Percentiles rank a stretch among this genome's conserved stretches.
Evolutionary conservation across 768 basidiomycete species (phyloP).

Genomic region (Kondoa malvinella): DNA sequence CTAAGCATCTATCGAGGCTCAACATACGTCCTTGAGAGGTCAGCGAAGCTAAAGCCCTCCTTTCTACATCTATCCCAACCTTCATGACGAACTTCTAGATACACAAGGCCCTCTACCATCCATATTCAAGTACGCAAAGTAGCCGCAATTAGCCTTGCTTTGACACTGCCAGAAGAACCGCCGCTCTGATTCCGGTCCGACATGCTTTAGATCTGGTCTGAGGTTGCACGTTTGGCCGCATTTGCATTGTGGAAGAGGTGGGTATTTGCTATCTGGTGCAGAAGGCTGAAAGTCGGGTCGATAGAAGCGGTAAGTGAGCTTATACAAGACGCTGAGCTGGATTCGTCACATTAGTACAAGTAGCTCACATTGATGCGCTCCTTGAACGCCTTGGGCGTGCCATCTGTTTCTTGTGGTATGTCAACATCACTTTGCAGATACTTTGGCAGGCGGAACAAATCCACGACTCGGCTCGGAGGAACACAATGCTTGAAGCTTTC

Average conservation of each 20-base stretch:
- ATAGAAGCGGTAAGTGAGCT: conserved; percentile 26
- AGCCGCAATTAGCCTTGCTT: conserved; percentile 23
- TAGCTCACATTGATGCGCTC: conserved; percentile 25
- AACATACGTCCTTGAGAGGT: no score
- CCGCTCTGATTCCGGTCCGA: neutral
- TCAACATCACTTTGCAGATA: neutral
- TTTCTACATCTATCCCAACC: no score
- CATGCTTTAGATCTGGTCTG: conserved; percentile 21
- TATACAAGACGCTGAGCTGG: neutral
- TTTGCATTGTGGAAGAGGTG: conserved; percentile 21
- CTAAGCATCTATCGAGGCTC: no score
- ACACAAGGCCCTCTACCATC: neutral
- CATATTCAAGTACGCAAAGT: conserved; percentile 20
- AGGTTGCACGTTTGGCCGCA: conserved; percentile 24
- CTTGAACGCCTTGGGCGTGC: conserved; percentile 9
- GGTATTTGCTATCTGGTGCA: conserved; percentile 3
- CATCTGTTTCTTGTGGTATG: conserved; percentile 5
- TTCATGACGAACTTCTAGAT: no score
- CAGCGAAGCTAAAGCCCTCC: no score
- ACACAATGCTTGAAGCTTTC: conserved; percentile 27
- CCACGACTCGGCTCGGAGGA: conserved; percentile 22
- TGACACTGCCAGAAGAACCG: conserved; percentile 23
- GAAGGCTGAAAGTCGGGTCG: conserved; percentile 24
- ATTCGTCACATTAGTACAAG: neutral
- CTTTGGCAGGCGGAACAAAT: conserved; percentile 18